Evolutionary conservation across 495 filamentous ascomycete species (phyloP), one percentile per base, ranked within the genome.

Genomic region (Penicillium coffeae): DNA sequence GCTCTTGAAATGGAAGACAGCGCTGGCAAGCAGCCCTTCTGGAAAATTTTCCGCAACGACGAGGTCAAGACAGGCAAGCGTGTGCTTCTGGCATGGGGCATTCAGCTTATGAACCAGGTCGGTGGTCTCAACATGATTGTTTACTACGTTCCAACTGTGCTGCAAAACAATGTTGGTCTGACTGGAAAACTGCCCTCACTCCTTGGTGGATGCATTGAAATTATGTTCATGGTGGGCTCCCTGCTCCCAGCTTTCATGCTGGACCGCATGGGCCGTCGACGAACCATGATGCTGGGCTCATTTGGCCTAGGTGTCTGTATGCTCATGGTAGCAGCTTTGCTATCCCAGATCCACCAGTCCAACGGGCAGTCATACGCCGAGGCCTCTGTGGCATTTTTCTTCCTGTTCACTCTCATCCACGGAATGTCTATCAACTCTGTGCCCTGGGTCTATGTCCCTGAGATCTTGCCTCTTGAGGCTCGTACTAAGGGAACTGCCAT

Each of bases 241-340:
- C 64, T 79, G 9, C 64, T 76, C 38, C 76, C 77, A 14, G 56
- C 61, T 4, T 68, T 68, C 45, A 51, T 45, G 35, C 60, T 77
- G 25, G 79, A 82, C 55, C 59, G 65, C n/a, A 66, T 81, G 41
- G 83, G 83, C 22, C 78, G 79, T 25, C 72, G 80, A 19, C 69
- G 74, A 34, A 75, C 79, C 6, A 80, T 83, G 77, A 81, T 84
- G 60, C 72, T 69, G 50, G 77, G 78, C 7, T 76, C 69, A 0
- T 59, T 72, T 16, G 77, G 73, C 12, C 64, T 79, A 1, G 70
- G 66, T 0, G 52, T 81, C 19, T 73, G 66, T 37, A 76, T 80
- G 70, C 69, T 79, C 60, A 59, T 81, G 54, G 74, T 79, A 21
- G 64, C 76, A 1, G 69, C 76, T 36, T 64, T 79, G 1, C 68